Conservation (phyloP, 1,284 basidiomycete species). For the Microbotryomycetes sp. region DNA sequence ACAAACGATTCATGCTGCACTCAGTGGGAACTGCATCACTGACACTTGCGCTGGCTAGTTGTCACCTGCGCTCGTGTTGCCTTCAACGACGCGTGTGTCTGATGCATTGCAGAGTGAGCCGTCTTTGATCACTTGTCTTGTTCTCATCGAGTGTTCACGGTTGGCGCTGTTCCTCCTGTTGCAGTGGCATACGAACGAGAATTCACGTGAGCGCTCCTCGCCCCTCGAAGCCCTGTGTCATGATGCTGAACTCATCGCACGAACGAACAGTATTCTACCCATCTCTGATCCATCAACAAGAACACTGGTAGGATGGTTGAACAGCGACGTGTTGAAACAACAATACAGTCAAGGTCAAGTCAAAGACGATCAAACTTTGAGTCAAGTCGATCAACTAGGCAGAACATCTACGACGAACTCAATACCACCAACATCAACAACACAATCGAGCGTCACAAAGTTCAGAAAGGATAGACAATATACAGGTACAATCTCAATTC, state of each 20-base stretch:
- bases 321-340: conserved; percentile 16
- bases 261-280: conserved; percentile 15
- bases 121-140: neutral
- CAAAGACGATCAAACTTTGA: neutral
- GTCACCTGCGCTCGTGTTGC: conserved; percentile 17
- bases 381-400: neutral
- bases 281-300: conserved; percentile 18
- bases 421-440: neutral
- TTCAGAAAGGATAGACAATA: neutral
- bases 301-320: conserved; percentile 24
- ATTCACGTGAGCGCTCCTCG: conserved; percentile 7
- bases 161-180: neutral
- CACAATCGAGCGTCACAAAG: neutral
- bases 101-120: conserved; percentile 16
- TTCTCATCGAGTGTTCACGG: too few species aligned
- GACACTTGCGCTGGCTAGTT: neutral
- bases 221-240: neutral
- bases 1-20: neutral
- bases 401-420: conserved; percentile 2
- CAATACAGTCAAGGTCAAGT: conserved; percentile 6
- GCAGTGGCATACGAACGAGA: conserved; percentile 27
- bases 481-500: too few species aligned
- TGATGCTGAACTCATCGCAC: neutral
- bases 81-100: conserved; percentile 5
- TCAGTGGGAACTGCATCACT: neutral